phyloP scores from a whole-genome alignment of 352 stramenopile genomes.

The Globisporangium alternatum region DNA sequence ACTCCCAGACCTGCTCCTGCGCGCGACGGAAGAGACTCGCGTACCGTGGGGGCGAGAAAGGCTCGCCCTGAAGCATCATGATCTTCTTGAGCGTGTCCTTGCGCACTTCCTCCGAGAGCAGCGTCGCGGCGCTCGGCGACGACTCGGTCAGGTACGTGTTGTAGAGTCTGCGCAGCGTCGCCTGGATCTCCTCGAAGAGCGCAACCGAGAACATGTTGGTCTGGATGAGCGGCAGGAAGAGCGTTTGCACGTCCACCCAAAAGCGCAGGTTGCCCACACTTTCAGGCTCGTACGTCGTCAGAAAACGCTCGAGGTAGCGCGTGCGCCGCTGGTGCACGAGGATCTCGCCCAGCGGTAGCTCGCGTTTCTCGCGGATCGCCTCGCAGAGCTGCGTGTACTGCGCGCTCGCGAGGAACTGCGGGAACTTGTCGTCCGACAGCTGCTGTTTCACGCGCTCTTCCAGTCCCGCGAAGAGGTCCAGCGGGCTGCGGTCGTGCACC shows the following conservation, averaged over 20 bases:
- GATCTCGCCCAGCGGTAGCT: conserved; percentile 63
- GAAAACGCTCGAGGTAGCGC: conserved; percentile 49
- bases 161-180: conserved; percentile 58
- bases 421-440: conserved; percentile 52
- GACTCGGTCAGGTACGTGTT: conserved; percentile 59
- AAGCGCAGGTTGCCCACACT: conserved; percentile 61
- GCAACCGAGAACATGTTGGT: conserved; percentile 58
- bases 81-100: conserved; percentile 66
- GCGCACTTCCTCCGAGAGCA: conserved; percentile 47
- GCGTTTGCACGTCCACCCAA: conserved; percentile 73
- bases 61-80: conserved; percentile 66
- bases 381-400: conserved; percentile 58
- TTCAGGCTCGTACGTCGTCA: conserved; percentile 26
- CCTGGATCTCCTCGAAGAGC: conserved; percentile 72
- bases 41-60: conserved; percentile 69
- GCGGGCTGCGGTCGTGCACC: conserved; percentile 25
- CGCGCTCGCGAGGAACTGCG: conserved; percentile 38
- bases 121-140: conserved; percentile 25
- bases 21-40: conserved; percentile 66
- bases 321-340: conserved; percentile 55
- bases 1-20: conserved; percentile 71
- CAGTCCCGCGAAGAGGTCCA: conserved; percentile 62
- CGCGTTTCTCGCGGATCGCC: conserved; percentile 43
- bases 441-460: conserved; percentile 46
- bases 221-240: conserved; percentile 67